Evolutionary conservation across 2,329 filamentous ascomycete genomes (phyloP), one percentile per base, ranked within the genome.

Genomic region (Magnaporthiopsis rhizophila): DNA sequence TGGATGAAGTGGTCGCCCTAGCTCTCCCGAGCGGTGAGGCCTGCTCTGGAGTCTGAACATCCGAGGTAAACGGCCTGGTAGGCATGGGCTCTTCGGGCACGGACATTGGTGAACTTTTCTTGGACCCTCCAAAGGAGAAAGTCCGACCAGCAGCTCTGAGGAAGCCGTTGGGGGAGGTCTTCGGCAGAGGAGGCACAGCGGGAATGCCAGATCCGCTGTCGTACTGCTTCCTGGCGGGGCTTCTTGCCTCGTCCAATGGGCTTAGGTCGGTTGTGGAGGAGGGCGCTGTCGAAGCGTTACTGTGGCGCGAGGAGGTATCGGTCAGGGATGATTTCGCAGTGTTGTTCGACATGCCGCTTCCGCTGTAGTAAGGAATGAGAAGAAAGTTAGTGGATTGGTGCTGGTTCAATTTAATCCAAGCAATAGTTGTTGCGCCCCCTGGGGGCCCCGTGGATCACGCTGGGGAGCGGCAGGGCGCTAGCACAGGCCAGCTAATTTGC

Each of bases 221-320:
- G 62, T 75, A 70, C 30, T 71, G 69, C 69, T 79, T 83, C 69
- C 73, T 79, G 64, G 68, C 69, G 45, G 70, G 66, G 58, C 71
- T 70, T 62, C 72, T 75, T 74, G 73, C 75, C 64, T 81, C 78
- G 64, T 81, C 78, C 53, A 77, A 75, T 12, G 68, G 69, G 58
- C 71, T 73, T 45, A 75, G 70, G 63, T 81, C 83, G 61, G 26
- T 56, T 62, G 83, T 80, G 3, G 84, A 86, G 3, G 84, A 87
- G 15, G 84, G 83, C 50, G 84, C 78, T 53, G 84, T 86, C n/a
- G 84, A 86, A 63, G 79, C 81, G 73, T 85, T 85, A 73, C 84
- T 86, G 72, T 86, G 82, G 70, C 84, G 81, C 62, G 84, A 87
- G 45, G 84, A 86, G 69, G 82, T 83, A 73, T 86, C 84, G 68